phyloP scores from a whole-genome alignment of 2,329 filamentous ascomycete species.

The Didymella glomerata region DNA sequence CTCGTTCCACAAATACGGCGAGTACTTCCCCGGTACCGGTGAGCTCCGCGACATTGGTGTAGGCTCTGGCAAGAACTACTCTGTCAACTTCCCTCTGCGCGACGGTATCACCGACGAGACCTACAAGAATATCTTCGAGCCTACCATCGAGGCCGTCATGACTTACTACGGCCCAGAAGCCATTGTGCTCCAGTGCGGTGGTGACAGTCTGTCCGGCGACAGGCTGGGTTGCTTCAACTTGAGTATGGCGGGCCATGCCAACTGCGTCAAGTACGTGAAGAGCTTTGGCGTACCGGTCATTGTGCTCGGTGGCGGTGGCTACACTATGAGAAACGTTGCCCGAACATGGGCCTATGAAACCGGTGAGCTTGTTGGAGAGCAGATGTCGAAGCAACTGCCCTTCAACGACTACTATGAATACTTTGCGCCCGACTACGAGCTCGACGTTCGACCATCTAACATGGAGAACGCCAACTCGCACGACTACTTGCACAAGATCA shows the following conservation, averaged over 20 bases:
- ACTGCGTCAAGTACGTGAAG: constrained; percentile 74
- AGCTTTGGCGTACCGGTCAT: constrained; percentile 71
- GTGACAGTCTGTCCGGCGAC: constrained; percentile 73
- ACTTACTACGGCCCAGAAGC: constrained; percentile 73
- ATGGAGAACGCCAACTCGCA: constrained; percentile 76
- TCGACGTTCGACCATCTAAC: constrained; percentile 73
- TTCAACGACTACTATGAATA: constrained; percentile 97
- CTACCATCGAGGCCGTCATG: constrained; percentile 73
- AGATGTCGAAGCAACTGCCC: constrained; percentile 82
- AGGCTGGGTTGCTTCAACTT: constrained; percentile 74
- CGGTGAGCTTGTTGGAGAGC: constrained; percentile 82
- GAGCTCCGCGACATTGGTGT: constrained; percentile 74
- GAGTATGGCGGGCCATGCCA: constrained; percentile 74
- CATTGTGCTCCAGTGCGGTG: constrained; percentile 73
- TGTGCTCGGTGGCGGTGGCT: constrained; percentile 72
- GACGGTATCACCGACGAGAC: constrained; percentile 74
- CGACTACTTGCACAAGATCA: constrained; percentile 75
- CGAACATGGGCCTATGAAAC: constrained; percentile 72
- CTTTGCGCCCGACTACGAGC: constrained; percentile 74
- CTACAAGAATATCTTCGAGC: constrained; percentile 74
- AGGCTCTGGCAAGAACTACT: constrained; percentile 71
- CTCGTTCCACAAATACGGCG: constrained; percentile 77
- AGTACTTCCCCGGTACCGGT: constrained; percentile 75
- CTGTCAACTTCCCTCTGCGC: constrained; percentile 74
- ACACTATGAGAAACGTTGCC: constrained; percentile 72